phyloP scores from a whole-genome alignment of 257 asterid species.

The Scutellaria minor region DNA sequence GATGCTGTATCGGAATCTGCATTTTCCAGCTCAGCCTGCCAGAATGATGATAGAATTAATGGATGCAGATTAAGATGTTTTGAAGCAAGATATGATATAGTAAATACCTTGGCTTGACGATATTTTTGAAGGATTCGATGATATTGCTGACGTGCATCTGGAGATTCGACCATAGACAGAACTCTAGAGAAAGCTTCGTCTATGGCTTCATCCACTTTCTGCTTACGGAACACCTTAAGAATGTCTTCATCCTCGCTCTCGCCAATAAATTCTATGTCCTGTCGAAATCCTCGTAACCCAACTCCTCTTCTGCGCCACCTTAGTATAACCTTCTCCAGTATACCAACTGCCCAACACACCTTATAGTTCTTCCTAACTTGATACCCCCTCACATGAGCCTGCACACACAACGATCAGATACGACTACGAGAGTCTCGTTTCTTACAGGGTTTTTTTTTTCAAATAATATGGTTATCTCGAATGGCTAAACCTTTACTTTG shows the following conservation, averaged over 20 bases:
- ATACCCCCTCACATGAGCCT: slow-evolving; percentile 98
- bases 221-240: slow-evolving; percentile 80
- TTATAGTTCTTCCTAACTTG: slow-evolving; percentile 78
- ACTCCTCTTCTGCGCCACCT: slow-evolving; percentile 92
- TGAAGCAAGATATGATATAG: neutral
- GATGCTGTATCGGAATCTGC: slow-evolving; percentile 45
- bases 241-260: slow-evolving; percentile 79
- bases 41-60: slow-evolving; percentile 5
- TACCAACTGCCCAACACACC: slow-evolving; percentile 93
- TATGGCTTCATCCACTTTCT: slow-evolving; percentile 77
- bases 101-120: slow-evolving; percentile 84
- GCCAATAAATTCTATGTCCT: slow-evolving; percentile 53
- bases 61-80: neutral
- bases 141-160: slow-evolving; percentile 86
- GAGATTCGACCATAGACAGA: slow-evolving; percentile 85
- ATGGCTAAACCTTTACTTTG: neutral
- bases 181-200: slow-evolving; percentile 93
- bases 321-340: slow-evolving; percentile 83
- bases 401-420: slow-evolving; percentile 31
- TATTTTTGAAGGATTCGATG: slow-evolving; percentile 78
- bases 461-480: neutral
- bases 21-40: slow-evolving; percentile 72
- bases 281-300: slow-evolving; percentile 83
- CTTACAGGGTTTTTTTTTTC: neutral
- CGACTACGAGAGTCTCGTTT: neutral